phyloP scores from a whole-genome alignment of 495 filamentous ascomycete species.

The Polyplosphaeria fusca region DNA sequence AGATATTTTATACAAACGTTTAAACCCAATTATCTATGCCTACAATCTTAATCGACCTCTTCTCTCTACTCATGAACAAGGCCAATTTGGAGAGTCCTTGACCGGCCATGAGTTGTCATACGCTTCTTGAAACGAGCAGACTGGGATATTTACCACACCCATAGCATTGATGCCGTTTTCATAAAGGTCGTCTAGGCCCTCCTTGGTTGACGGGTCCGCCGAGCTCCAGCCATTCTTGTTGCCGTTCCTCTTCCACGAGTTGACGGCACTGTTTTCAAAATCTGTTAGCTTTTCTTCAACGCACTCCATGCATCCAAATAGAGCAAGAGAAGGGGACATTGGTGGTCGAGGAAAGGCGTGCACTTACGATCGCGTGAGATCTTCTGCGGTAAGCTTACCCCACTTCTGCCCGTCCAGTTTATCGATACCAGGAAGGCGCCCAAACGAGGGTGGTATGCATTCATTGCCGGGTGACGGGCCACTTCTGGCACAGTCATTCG shows the following conservation, averaged over 20 bases:
- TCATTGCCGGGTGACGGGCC: background rate
- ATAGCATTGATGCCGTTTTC: conserved; percentile 3
- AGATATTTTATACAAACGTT: too few relatives aligned
- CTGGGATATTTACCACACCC: conserved; percentile 1
- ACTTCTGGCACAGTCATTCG: background rate
- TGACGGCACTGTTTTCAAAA: too few relatives aligned
- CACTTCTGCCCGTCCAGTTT: background rate
- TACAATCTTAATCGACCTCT: too few relatives aligned
- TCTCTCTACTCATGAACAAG: too few relatives aligned
- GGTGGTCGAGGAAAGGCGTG: too few relatives aligned
- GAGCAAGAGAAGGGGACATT: too few relatives aligned
- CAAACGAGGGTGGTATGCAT: too few relatives aligned
- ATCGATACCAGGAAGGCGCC: too few relatives aligned
- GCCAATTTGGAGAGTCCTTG: background rate
- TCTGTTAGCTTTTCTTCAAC: too few relatives aligned
- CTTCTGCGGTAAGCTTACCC: background rate
- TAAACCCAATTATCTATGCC: too few relatives aligned
- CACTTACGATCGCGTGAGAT: too few relatives aligned
- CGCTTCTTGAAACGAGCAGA: background rate
- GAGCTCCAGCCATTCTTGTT: conserved; percentile 1
- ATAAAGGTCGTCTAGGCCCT: background rate
- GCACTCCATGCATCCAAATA: too few relatives aligned
- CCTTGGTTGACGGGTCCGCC: background rate
- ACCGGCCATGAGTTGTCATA: background rate
- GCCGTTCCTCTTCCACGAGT: conserved; percentile 1